These are phyloP conservation scores for Russula abietina DNA, from an alignment of 768 basidiomycete species.

Conservation along the genomic window DNA sequence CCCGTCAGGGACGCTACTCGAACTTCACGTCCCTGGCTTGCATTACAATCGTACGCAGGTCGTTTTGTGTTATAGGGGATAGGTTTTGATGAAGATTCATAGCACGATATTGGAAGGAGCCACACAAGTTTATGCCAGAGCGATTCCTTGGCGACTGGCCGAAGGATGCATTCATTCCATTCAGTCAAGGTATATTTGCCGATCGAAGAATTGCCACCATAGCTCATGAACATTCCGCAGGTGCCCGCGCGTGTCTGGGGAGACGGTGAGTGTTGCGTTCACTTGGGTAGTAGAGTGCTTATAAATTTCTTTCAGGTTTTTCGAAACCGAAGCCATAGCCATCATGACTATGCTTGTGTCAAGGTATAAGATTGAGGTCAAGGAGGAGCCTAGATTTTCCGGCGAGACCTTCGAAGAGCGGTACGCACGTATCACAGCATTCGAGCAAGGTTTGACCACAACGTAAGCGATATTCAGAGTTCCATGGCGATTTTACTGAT, in stretches of 20 bases:
- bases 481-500: background rate
- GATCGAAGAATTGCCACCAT: background rate
- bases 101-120: slow-evolving; percentile 55
- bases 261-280: slow-evolving; percentile 14
- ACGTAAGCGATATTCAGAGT: background rate
- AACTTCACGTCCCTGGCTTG: slow-evolving; percentile 36
- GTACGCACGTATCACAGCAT: slow-evolving; percentile 28
- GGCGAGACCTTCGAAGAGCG: slow-evolving; percentile 41
- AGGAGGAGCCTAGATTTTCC: slow-evolving; percentile 44
- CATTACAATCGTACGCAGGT: slow-evolving; percentile 46
- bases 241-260: slow-evolving; percentile 25
- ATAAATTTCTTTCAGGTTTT: slow-evolving; percentile 34
- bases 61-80: background rate
- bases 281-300: background rate
- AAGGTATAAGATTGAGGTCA: slow-evolving; percentile 42
- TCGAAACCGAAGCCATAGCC: slow-evolving; percentile 45
- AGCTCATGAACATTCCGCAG: background rate
- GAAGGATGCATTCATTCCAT: slow-evolving; percentile 33
- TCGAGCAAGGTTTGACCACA: background rate
- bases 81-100: background rate
- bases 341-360: slow-evolving; percentile 42
- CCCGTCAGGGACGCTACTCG: slow-evolving; percentile 39
- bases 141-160: slow-evolving; percentile 34
- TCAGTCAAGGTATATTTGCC: slow-evolving; percentile 25
- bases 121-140: slow-evolving; percentile 39